These are phyloP conservation scores for Citrullus colocynthis DNA, from an alignment of 306 rosid species.

Conservation along the genomic window DNA sequence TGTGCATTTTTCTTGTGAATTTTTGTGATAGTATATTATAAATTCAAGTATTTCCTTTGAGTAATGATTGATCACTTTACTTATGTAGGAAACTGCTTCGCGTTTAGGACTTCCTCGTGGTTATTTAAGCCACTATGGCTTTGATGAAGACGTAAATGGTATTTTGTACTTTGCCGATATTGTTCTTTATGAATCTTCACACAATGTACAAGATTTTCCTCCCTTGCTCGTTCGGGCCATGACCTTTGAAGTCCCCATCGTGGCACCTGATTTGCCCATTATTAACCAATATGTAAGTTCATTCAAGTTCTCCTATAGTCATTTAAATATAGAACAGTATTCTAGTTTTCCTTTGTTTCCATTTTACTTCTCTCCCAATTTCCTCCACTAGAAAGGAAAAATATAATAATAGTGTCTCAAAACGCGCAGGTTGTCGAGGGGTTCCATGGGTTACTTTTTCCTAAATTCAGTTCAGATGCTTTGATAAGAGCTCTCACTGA, in stretches of 20 bases:
- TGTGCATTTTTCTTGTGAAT: not conserved
- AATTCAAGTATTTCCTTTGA: not conserved
- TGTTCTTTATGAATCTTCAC: slow-evolving; percentile 73
- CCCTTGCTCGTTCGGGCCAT: slow-evolving; percentile 72
- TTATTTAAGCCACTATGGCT: slow-evolving; percentile 61
- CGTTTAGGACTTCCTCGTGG: slow-evolving; percentile 62
- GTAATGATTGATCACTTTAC: slow-evolving; percentile 6
- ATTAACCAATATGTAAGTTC: slow-evolving; percentile 67
- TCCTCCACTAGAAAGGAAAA: not conserved
- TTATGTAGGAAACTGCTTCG: slow-evolving; percentile 70
- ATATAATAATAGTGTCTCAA: not conserved
- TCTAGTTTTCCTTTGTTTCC: not conserved
- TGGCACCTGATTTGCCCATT: slow-evolving; percentile 68
- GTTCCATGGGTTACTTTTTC: slow-evolving; percentile 45
- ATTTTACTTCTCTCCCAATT: slow-evolving; percentile 2
- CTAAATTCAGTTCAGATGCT: slow-evolving; percentile 61
- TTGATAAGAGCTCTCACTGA: slow-evolving; percentile 53
- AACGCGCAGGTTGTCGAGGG: slow-evolving; percentile 55
- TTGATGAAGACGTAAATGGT: slow-evolving; percentile 51
- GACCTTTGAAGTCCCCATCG: slow-evolving; percentile 66
- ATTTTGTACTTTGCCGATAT: slow-evolving; percentile 76
- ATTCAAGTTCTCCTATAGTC: slow-evolving; percentile 10
- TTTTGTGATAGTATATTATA: not conserved
- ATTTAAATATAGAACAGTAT: not conserved
- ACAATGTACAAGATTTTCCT: slow-evolving; percentile 80